These are phyloP conservation scores for Sugiyamaella qingdaonensis DNA, from an alignment of 805 yeast species.

Conservation along the genomic window DNA sequence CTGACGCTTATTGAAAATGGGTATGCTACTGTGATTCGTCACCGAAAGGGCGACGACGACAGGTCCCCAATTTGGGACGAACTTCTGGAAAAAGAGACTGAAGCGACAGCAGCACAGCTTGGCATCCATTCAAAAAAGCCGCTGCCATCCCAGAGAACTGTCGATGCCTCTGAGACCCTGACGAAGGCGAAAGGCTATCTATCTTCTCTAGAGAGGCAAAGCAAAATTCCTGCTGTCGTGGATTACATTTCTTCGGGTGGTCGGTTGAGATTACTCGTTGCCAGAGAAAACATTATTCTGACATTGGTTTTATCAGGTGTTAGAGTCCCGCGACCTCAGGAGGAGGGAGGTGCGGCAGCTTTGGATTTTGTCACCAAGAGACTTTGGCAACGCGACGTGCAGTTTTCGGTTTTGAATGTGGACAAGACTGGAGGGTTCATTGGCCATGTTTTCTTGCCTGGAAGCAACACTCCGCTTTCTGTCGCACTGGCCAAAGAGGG, in stretches of 20 bases:
- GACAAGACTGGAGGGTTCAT: conserved; percentile 81
- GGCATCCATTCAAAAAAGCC: conserved; percentile 62
- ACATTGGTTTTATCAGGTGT: conserved; percentile 76
- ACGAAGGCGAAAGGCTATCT: conserved; percentile 71
- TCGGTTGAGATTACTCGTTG: conserved; percentile 60
- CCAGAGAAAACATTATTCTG: conserved; percentile 66
- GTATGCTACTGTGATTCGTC: conserved; percentile 71
- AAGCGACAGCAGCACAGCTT: conserved; percentile 49
- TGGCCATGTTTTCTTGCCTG: conserved; percentile 58
- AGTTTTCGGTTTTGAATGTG: conserved; percentile 59
- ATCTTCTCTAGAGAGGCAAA: conserved; percentile 63
- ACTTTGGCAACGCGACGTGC: conserved; percentile 68
- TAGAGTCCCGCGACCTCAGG: conserved; percentile 38
- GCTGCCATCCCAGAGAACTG: conserved; percentile 55
- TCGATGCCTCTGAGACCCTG: conserved; percentile 74
- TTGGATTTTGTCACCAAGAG: conserved; percentile 49
- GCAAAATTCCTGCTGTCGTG: conserved; percentile 61
- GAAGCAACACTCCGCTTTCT: conserved; percentile 54
- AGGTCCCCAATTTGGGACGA: conserved; percentile 75
- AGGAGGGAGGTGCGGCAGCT: conserved; percentile 45
- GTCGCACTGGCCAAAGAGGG: conserved; percentile 57
- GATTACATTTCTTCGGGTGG: conserved; percentile 68
- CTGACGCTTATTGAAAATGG: conserved; percentile 60
- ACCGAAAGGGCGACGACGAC: conserved; percentile 66
- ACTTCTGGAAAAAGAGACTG: conserved; percentile 62